Evolutionary conservation across 2,329 filamentous ascomycete species (phyloP).

Genomic region (Cucurbitaria berberidis): DNA sequence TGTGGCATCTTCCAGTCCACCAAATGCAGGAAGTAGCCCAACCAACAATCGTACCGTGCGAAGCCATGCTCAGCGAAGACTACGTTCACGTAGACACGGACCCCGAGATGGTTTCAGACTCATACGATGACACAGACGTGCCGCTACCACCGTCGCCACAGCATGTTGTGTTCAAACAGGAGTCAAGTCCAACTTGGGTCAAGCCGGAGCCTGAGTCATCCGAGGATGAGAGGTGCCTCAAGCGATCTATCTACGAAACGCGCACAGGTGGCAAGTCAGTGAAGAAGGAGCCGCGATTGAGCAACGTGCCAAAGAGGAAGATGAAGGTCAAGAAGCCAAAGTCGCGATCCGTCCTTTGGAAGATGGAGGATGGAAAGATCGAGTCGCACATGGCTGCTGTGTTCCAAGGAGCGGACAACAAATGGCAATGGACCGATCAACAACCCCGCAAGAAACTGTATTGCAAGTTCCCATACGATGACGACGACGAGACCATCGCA

Average conservation of each 20-base stretch:
- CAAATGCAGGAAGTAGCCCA: conserved; percentile 7
- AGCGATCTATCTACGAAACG: conserved; percentile 29
- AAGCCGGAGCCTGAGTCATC: conserved; percentile 30
- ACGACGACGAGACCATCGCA: conserved; percentile 3
- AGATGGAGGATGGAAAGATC: conserved; percentile 3
- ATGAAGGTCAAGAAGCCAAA: conserved; percentile 13
- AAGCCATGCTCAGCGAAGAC: conserved; percentile 14
- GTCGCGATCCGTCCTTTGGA: conserved; percentile 9
- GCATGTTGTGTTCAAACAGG: conserved; percentile 28
- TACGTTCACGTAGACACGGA: conserved; percentile 19
- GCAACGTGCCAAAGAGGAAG: conserved; percentile 7
- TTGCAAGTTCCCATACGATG: conserved; percentile 2
- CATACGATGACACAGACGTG: conserved; percentile 20
- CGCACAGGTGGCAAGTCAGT: conserved; percentile 34
- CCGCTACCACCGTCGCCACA: conserved; percentile 28
- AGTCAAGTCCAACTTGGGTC: conserved; percentile 21
- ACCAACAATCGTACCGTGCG: conserved; percentile 22
- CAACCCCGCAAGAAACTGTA: conserved; percentile 1
- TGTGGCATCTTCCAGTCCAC: conserved; percentile 14
- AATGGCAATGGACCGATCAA: conserved; percentile 5
- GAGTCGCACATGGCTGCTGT: background rate
- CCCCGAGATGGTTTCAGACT: conserved; percentile 10
- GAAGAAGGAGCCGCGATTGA: conserved; percentile 22
- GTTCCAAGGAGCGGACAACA: background rate
- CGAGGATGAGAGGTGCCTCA: conserved; percentile 17